Conservation (phyloP, 2,329 filamentous ascomycete species). For the Colletotrichum tamarilloi region DNA sequence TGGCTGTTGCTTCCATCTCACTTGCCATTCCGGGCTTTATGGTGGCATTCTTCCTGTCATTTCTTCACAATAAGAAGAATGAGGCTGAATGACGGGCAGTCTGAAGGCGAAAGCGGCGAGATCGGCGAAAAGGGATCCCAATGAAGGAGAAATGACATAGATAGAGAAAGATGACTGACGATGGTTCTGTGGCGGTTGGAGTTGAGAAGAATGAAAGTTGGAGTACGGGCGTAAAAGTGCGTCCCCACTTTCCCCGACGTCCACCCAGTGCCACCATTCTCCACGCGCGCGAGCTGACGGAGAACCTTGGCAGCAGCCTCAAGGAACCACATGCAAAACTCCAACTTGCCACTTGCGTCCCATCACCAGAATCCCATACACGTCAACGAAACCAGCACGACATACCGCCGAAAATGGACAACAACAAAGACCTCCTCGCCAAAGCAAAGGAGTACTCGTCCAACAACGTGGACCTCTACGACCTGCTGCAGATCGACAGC, state of each 20-base stretch:
- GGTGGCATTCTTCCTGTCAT: not conserved
- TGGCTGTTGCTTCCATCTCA: not conserved
- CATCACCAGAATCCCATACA: not conserved
- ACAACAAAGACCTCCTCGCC: slow-evolving; percentile 61
- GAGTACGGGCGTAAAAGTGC: not conserved
- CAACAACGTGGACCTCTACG: slow-evolving; percentile 80
- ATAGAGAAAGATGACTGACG: not conserved
- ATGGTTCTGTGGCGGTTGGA: not conserved
- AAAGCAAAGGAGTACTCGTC: slow-evolving; percentile 70
- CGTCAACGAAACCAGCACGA: not conserved
- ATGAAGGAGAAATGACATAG: not conserved
- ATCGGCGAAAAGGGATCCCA: not conserved
- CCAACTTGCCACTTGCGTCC: not conserved
- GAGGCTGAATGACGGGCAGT: not conserved
- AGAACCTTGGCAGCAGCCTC: not conserved
- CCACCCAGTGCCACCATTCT: not conserved
- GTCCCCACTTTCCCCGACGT: slow-evolving; percentile 1
- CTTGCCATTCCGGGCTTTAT: not conserved
- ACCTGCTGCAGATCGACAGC: slow-evolving; percentile 75
- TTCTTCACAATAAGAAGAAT: not conserved
- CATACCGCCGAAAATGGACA: slow-evolving; percentile 22
- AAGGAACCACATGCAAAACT: slow-evolving; percentile 2
- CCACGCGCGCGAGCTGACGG: not conserved
- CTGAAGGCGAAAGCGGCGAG: not conserved
- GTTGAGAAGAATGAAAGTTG: not conserved